A percentile compares a stretch with the other conserved stretches of the same genome.
Evolutionary conservation across 179 eudicot species (phyloP).

Genomic region (Silene vulgaris): DNA sequence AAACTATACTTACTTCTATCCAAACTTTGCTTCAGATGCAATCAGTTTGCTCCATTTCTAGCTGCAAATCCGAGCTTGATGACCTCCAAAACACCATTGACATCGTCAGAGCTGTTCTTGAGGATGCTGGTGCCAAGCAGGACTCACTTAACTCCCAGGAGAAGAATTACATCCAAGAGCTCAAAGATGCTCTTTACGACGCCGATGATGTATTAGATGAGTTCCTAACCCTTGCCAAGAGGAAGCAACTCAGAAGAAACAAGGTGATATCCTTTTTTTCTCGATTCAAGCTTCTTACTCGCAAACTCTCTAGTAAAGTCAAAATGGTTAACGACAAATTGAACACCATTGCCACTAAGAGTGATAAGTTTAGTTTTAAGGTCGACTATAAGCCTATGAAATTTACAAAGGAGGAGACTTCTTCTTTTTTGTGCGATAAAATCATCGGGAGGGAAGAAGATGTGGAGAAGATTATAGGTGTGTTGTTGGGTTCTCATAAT

Average conservation of each 20-base stretch:
- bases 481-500: background rate
- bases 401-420: background rate
- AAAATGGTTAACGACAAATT: background rate
- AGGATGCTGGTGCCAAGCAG: slow-evolving; percentile 20
- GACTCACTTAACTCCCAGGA: background rate
- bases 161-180: slow-evolving; percentile 15
- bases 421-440: background rate
- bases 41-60: background rate
- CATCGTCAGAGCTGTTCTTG: background rate
- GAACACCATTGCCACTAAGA: background rate
- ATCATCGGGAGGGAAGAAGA: slow-evolving; percentile 24
- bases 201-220: slow-evolving; percentile 28
- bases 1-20: background rate
- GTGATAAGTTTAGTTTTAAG: background rate
- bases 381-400: background rate
- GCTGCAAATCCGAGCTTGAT: background rate
- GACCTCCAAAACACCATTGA: background rate
- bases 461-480: slow-evolving; percentile 7
- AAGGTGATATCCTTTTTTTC: slow-evolving; percentile 28
- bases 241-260: background rate
- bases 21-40: background rate
- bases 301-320: slow-evolving; percentile 11
- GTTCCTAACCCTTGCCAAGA: slow-evolving; percentile 14
- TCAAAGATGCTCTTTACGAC: slow-evolving; percentile 18
- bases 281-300: slow-evolving; percentile 2